Base-by-base conservation (phyloP, 176 grass and related monocot genomes). In the Luzula sylvatica region DNA sequence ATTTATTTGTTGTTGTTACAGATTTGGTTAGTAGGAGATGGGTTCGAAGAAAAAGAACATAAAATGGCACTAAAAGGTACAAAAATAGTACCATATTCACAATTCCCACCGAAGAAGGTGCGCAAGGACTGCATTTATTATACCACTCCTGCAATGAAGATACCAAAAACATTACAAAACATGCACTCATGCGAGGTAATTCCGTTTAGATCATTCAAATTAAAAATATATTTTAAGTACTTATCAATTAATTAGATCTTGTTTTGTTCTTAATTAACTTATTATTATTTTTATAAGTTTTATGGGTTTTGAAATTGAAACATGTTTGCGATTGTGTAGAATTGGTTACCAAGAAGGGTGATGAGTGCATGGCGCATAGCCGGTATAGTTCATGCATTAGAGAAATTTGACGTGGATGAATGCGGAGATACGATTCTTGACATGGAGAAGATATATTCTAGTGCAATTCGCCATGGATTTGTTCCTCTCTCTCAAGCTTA, bases 291-390 rank as follows among this genome's bases (percentile, higher is more conserved):
- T n/a, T n/a, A n/a, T n/a, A 26, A 46, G 0, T 8, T 43, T 39
- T 71, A 48, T 47, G 20, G 38, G 48, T 58, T 15, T 38, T 7
- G 23, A n/a, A 11, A 19, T 5, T 11, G 15, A 7, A 52, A 32
- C 49, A 3, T 60, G 14, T 29, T 47, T 41, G n/a, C 51, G 57
- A 8, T 60, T 53, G 27, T 15, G 20, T 38, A 96, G 90, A 96
- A 96, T 40, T 96, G 90, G 90, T 32, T 96, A 24, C 90, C 84
- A 2, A 89, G 90, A 68, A 85, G 71, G 71, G 81, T 96, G 5
- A 96, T 96, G 84, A 96, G 84, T 46, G 84, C 90, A 39, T 86
- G 77, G 74, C 80, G 80, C 9, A 50, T 89, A 43, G 74, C 81
- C 3, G 84, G 84, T 52, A 82, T 96, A 38, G 59, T 89, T 16